Evolutionary conservation across 2,329 filamentous ascomycete species (phyloP), one percentile per base, ranked within the genome.

Genomic region (Nigrospora osmanthi): DNA sequence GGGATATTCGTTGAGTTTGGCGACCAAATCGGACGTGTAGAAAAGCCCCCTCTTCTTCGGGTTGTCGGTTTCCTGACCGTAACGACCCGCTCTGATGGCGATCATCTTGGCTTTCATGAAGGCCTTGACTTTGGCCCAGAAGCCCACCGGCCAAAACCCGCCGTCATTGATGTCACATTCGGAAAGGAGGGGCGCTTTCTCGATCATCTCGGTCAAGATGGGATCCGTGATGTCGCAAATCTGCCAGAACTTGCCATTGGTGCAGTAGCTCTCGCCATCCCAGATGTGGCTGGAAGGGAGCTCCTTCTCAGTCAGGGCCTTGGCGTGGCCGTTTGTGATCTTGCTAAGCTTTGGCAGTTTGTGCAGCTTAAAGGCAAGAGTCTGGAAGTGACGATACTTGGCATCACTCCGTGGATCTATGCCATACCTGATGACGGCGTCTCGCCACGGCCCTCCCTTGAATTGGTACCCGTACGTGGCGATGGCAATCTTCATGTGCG

Each of bases 391-490:
- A 32, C 89, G 83, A 59, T 85, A 90, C 45, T 81, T 76, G 0
- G 87, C 81, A 49, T 90, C 83, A 13, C 68, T 76, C 33, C 93
- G 80, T 3, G 93, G 93, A 59, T 98, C 93, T 16, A 95, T 66
- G 11, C 91, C 91, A 62, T 90, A 93, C 39, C 78, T 81, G 51
- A 96, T 80, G 44, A 96, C 81, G 3, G 87, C 83, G 62, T 97
- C 90, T 51, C 89, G 80, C 85, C 89, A 98, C 0, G 93, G 90
- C 0, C 93, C 93, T 17, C 86, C 89, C 47, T 86, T 85, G 72
- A 97, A 96, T 65, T 90, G 88, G 66, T 95, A 98, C 10, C 87
- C 89, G 5, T 88, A 81, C 56, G 93, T 91, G 50, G 89, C 85
- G 43, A 90, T 78, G 39, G 87, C 87, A 58, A 85, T 78, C 55